Evolutionary conservation across 805 yeast species (phyloP), one percentile per base, ranked within the genome.

Genomic region (Kockiozyma suomiensis): DNA sequence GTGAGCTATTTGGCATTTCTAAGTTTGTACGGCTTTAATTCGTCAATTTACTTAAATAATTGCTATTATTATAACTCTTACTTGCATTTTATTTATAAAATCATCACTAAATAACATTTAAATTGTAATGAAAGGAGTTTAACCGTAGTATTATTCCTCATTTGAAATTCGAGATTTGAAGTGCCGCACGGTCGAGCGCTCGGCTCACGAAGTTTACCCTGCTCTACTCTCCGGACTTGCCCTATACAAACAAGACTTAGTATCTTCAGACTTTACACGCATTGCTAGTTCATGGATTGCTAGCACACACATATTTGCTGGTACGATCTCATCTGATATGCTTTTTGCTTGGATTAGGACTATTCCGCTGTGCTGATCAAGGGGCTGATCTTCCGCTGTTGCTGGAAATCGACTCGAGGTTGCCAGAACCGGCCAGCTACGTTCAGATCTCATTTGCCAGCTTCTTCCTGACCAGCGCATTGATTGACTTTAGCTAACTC

Each of bases 341-440:
- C 10, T 41, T 4, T 3, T 23, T 4, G 25, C 46, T 41, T 3
- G 25, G 8, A 21, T 19, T 21, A 21, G 15, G 46, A 21, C 15
- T 41, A 8, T 21, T n/a, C 28, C 8, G 28, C 2, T 21, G 25
- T 6, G 42, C 19, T 17, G 42, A 17, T 38, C 19, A n/a, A 17
- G 8, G n/a, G 21, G 19, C 2, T 15, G 42, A 38, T 38, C 42
- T 38, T 13, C 3, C n/a, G 42, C n/a, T 15, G 8, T 38, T 15
- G 42, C 17, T 13, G 42, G 5, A n/a, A 8, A 21, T 38, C 4
- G 42, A 38, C 17, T 2, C 17, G 26, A 21, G 46, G 23, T 41
- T 41, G 28, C 46, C 46, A 19, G 46, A 41, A 41, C 46, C 46
- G 46, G 46, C 28, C 28, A 41, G 46, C 23, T 17, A 41, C 13